Base-by-base conservation (phyloP, 2,329 filamentous ascomycete genomes). In the Drechslerella dactyloides region DNA sequence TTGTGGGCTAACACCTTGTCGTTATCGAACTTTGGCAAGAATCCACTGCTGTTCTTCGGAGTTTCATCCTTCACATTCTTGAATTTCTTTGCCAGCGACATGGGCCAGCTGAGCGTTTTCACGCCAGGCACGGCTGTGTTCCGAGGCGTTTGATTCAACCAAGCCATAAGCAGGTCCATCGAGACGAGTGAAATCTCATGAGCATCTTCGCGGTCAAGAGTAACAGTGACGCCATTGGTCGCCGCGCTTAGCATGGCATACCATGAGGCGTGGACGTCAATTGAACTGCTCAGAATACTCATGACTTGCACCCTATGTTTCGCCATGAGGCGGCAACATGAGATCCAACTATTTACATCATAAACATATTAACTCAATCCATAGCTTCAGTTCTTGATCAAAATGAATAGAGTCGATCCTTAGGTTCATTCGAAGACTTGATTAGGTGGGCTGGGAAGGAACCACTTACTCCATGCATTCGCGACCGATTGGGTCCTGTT, bases 101-200 rank as follows among this genome's bases (percentile, higher is more conserved):
- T 35, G 6, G 68, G 33, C 68, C 68, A 72, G 19, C 60, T 65
- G 13, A 72, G 42, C 11, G 68, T 60, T 60, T 60, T 72, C 1
- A 72, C 68, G 11, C 68, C 68, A 19, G 40, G 44, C 24, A 65
- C 68, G 13, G 51, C 19, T n/a, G 19, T 15, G 6, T 35, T 30
- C 17, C 68, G 24, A 23, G 68, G 68, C 1, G 48, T 37, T 33
- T 72, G 68, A n/a, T 57, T 53, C 15, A 72, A 54, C 68, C 68
- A 72, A 53, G 68, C 68, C 68, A 72, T 72, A 11, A 72, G 48
- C 10, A 72, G 33, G 17, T 72, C 68, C 68, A 72, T 72, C 17
- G 68, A 72, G 2, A 72, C 68, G 7, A 65, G 42, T 0, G 68
- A 72, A 27, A 72, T 72, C 1, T 30, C 19, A 8, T 65, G 50